Conservation (phyloP, 768 basidiomycete genomes). For the Podaxis pistillaris region DNA sequence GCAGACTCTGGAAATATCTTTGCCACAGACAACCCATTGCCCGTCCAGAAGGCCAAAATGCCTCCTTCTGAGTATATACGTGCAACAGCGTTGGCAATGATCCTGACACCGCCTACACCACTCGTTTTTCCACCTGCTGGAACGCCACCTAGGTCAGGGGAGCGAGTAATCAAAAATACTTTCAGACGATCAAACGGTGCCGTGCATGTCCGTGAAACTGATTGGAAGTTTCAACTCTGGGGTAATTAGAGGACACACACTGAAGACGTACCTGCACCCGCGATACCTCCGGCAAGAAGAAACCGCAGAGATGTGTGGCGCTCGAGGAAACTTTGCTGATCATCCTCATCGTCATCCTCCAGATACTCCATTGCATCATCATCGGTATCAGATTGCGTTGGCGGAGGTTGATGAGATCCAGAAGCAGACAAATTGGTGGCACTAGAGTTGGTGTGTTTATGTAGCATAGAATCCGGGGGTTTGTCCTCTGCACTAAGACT, state of each 20-base stretch:
- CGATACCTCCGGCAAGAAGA: constrained; percentile 89
- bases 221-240: constrained; percentile 2
- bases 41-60: constrained; percentile 94
- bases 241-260: constrained; percentile 31
- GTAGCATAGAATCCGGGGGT: constrained; percentile 36
- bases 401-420: constrained; percentile 14
- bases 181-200: constrained; percentile 98
- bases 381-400: constrained; percentile 12
- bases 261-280: constrained; percentile 76
- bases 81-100: constrained; percentile 68
- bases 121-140: constrained; percentile 39
- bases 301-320: constrained; percentile 81
- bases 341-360: constrained; percentile 42
- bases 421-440: constrained; percentile 6
- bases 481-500: constrained; percentile 76
- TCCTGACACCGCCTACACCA: constrained; percentile 51
- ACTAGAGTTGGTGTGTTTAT: constrained; percentile 14
- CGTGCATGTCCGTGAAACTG: constrained; percentile 94
- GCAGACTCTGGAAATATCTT: constrained; percentile 99
- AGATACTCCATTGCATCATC: constrained; percentile 22
- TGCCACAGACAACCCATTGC: constrained; percentile 87
- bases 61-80: constrained; percentile 91
- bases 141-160: constrained; percentile 67
- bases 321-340: constrained; percentile 60
- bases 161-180: constrained; percentile 91